Evolutionary conservation across 129 eudicot genomes (phyloP), one percentile per base, ranked within the genome.

Genomic region (Tagetes patula): DNA sequence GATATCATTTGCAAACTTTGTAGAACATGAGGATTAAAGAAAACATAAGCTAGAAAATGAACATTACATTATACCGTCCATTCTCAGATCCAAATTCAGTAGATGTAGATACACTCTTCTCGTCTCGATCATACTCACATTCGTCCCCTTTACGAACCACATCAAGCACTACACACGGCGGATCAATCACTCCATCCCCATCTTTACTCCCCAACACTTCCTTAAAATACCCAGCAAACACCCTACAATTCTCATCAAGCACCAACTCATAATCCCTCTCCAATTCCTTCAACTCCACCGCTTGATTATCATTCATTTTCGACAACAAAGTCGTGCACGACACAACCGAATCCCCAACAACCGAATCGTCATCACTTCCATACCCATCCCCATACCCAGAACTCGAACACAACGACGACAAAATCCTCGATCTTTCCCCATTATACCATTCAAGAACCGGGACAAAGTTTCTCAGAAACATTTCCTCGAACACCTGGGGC

Each of bases 41-140:
- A 65, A 3, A 71, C 33, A 12, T 75, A 59, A 34, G 58, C 49
- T 33, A 69, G 72, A 80, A 52, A 77, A 45, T 48, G 82, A 78
- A 74, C 79, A 89, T 90, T 90, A 90, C 96, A 87, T 90, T 90
- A 84, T 87, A 90, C 90, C 94, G 91, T 83, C 91, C 86, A 77
- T 87, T 87, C 49, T 81, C 76, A 8, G 86, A 83, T 37, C 82
- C 83, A 49, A 83, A 83, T 56, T 75, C 75, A 2, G 80, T 63
- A 2, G 70, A 55, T 69, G 80, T 63, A 2, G 70, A 55, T 69
- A 46, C 31, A 52, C 77, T 75, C 84, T 66, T 76, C 75, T 72
- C 83, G 9, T 78, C 76, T 65, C 66, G 76, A 8, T 46, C 43
- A 38, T 40, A 41, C 69, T 38, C 88, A 43, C 65, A 37, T 11